Evolutionary conservation across 108 stramenopile genomes (phyloP), one percentile per base, ranked within the genome.

Genomic region (Nitzschia inconspicua): DNA sequence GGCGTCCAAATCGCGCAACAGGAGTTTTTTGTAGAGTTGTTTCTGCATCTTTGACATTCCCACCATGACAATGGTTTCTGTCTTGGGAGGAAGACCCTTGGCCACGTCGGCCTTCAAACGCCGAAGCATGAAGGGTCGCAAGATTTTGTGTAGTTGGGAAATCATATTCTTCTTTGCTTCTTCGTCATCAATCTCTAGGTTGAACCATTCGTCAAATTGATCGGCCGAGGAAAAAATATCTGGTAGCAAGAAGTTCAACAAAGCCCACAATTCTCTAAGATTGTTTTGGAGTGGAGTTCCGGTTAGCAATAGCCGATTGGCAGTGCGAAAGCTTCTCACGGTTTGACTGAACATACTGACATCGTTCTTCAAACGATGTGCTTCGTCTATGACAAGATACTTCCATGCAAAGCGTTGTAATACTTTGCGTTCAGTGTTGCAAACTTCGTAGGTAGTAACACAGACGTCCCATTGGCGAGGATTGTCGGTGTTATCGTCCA

Each of bases 231-330:
- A 58, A 64, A 95, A 95, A 37, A 86, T 82, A 60, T 94, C 92
- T 3, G 94, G 95, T 2, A 85, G 67, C 20, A 95, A 60, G 76
- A 96, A 99, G 73, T 96, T 95, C 3, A 99, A 75, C 61, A 99
- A 49, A 1, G 95, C 93, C 94, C 94, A 99, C 24, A 99, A 63
- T 34, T 73, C 65, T n/a, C 58, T 58, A 16, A 65, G 71, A 62
- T 95, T 94, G 75, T 96, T 97, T 70, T 99, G 99, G 36, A 99
- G 79, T 1, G 99, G 99, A 3, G 99, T 99, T 59, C 72, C 99
- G 0, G 99, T 99, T 31, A 99, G 76, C 34, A 99, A 80, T 25
- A 99, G 75, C 6, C 96, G 86, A 63, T 96, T 88, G n/a, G 79
- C 70, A 32, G 96, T 92, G 13, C 84, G 77, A 59, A 98, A 83